Base-by-base conservation (phyloP, 441 rosid genomes). In the Metrosideros polymorpha region DNA sequence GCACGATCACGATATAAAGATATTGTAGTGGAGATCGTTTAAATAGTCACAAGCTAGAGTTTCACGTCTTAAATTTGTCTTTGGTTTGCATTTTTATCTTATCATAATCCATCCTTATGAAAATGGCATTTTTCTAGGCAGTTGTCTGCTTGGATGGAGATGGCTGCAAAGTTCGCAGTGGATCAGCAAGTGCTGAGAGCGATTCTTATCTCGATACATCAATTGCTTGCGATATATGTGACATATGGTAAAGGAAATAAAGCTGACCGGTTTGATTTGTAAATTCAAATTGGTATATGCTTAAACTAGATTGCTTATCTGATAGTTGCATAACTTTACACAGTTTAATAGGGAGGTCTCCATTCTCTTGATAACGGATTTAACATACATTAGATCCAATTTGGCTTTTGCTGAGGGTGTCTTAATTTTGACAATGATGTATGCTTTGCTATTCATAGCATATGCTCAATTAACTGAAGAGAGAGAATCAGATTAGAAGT, bases 221-320 rank as follows among this genome's bases (percentile, higher is more conserved):
- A 85, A 98, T 96, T 92, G 99, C 99, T 84, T 98, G 99, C 85
- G 99, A 98, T 92, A 95, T 98, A 57, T 98, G 99, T 92, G 99
- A 98, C 85, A 87, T 90, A 87, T 98, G 99, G 99, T 98, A 94
- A 66, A 91, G 66, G 43, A 61, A 83, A 86, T 88, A 86, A 83
- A 82, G 82, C 84, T 87, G 25, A 49, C 83, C 2, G 0, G 79
- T 88, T 66, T 71, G 57, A 63, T 55, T 50, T 84, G 53, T 85
- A 82, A 43, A 30, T 75, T 35, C 42, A 49, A 85, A 53, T 61
- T 39, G 32, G 32, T 49, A n/a, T 39, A 35, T 39, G 79, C 47
- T 66, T 66, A 35, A 24, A 66, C 47, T 66, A 66, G 79, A 66
- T 66, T 35, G 45, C 45, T 66, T 35, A 66, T 66, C 79, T 66